A percentile compares a stretch with the other conserved stretches of the same genome.
Conservation (phyloP, 208 protist genomes). For the Endotrypanum monterogeii region DNA sequence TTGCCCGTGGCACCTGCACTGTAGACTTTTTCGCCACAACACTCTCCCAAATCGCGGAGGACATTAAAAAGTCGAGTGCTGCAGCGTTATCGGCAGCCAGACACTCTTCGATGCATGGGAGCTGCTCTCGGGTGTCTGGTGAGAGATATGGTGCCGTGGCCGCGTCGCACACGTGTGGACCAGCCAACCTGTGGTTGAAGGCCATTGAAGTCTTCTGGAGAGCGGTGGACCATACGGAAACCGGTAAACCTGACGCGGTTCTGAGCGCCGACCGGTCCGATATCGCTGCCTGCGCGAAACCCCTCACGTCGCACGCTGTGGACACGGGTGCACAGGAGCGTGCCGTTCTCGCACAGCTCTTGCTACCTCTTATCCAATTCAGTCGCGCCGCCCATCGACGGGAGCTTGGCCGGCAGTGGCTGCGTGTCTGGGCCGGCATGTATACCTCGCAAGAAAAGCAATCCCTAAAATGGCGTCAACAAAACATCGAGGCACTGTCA, state of each 20-base stretch:
- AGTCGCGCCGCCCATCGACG: slow-evolving; percentile 29
- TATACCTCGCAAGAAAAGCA: slow-evolving; percentile 31
- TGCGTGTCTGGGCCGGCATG: slow-evolving; percentile 38
- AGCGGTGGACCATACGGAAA: slow-evolving; percentile 55
- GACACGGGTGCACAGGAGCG: slow-evolving; percentile 36
- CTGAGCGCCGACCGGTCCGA: neutral
- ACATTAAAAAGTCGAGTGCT: slow-evolving; percentile 4
- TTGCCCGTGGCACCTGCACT: slow-evolving; percentile 25
- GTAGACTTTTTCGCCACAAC: slow-evolving; percentile 29
- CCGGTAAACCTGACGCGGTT: neutral
- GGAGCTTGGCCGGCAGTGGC: slow-evolving; percentile 60
- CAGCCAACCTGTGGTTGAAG: slow-evolving; percentile 42
- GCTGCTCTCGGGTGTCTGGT: neutral
- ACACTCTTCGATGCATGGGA: neutral
- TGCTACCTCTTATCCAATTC: slow-evolving; percentile 56
- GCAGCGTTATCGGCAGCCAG: too few relatives aligned
- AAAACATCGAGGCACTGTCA: slow-evolving; percentile 53
- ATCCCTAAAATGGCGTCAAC: slow-evolving; percentile 24
- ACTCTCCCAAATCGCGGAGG: slow-evolving; percentile 14
- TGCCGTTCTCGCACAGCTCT: slow-evolving; percentile 43
- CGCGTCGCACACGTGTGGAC: neutral
- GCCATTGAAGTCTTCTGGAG: slow-evolving; percentile 70
- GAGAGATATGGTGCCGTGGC: neutral
- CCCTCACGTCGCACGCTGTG: neutral
- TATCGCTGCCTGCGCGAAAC: neutral